phyloP scores from a whole-genome alignment of 148 eudicot genomes.

The Fagopyrum homotropicum region DNA sequence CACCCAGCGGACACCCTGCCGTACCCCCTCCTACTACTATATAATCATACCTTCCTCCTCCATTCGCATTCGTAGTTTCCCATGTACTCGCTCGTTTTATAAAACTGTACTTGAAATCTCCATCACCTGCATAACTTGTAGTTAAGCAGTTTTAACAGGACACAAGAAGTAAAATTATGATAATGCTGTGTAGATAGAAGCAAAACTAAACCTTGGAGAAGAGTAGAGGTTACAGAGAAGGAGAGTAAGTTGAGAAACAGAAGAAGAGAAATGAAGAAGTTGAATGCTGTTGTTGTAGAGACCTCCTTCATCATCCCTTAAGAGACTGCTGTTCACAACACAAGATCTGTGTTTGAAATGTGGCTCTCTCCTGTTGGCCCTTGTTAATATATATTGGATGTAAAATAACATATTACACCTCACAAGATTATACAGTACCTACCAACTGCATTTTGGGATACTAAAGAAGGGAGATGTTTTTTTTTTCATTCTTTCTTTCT shows the following conservation, averaged over 20 bases:
- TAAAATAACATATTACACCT: background rate
- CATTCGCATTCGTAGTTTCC: constrained; percentile 7
- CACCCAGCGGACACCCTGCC: constrained; percentile 86
- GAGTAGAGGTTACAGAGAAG: constrained; percentile 15
- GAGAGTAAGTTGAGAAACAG: constrained; percentile 26
- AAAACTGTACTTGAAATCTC: constrained; percentile 36
- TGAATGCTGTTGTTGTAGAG: constrained; percentile 10
- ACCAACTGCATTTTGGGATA: background rate
- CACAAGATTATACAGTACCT: background rate
- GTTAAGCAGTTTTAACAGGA: background rate
- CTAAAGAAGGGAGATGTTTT: background rate
- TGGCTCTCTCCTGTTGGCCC: constrained; percentile 61
- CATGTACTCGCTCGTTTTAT: constrained; percentile 48
- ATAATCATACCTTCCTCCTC: constrained; percentile 43
- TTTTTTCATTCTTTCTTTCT: too few species aligned
- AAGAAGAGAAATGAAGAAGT: constrained; percentile 22
- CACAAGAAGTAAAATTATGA: background rate
- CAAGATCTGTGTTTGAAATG: constrained; percentile 18
- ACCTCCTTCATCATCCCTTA: background rate
- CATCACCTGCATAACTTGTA: constrained; percentile 23
- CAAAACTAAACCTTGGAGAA: constrained; percentile 26
- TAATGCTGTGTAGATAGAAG: background rate
- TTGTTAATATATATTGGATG: background rate
- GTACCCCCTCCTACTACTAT: constrained; percentile 94
- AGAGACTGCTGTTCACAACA: background rate